Evolutionary conservation across 2,329 filamentous ascomycete genomes (phyloP), one percentile per base, ranked within the genome.

Genomic region (Grosmannia huntii): DNA sequence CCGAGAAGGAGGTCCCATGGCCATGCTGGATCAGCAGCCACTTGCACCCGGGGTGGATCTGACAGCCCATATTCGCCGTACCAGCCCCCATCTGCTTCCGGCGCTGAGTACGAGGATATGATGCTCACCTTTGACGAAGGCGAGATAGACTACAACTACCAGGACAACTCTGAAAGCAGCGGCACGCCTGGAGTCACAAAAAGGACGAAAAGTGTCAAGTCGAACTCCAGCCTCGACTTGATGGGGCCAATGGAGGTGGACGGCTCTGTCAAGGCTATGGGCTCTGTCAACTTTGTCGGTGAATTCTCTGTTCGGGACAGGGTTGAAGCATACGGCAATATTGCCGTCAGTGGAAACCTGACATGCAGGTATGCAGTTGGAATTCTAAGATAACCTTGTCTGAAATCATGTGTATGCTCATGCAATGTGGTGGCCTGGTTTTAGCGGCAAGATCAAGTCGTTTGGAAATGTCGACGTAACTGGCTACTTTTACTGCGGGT

Each of bases 161-260:
- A 56, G 21, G 33, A 38, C 25, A 27, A 27, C 56, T 25, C n/a
- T 38, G 36, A 28, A 46, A 19, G 11, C 31, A 44, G 33, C n/a
- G 31, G 27, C 33, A 31, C 23, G 14, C 41, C 60, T 2, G 44
- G 57, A 38, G 27, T 65, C 63, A n/a, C 66, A 62, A 54, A 61
- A 57, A 70, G 68, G 60, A 71, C 68, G 19, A 69, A 68, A 58
- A 71, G 69, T 61, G 73, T 78, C 64, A 71, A 70, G 62, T 75
- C 71, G 55, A 75, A 76, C 41, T 64, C 69, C 19, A 67, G 71
- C 41, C 62, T 77, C 57, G 64, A 68, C 27, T 68, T 78, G 6
- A 63, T 66, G 4, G 76, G 76, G 1, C 76, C 76, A 10, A 66
- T 78, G 61, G 75, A 79, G 59, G 71, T 80, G 23, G 68, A 70